A percentile compares a stretch with the other conserved stretches of the same genome.
Conservation (phyloP, 805 yeast species). For the Barnettozyma vustinii region DNA sequence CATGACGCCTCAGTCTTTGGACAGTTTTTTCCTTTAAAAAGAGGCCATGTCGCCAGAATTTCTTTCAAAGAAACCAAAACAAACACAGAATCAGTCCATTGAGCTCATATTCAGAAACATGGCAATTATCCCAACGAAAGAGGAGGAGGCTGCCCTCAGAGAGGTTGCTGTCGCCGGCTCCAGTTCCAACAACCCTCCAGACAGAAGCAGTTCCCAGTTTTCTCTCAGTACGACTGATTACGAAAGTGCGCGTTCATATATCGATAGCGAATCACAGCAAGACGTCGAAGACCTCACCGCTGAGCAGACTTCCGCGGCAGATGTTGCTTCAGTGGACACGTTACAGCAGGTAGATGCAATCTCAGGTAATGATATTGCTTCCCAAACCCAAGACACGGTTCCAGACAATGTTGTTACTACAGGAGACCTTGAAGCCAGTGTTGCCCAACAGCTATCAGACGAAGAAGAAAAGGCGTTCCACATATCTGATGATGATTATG, state of each 20-base stretch:
- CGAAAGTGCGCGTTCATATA: slow-evolving; percentile 21
- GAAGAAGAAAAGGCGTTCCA: background rate
- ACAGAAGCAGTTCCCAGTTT: slow-evolving; percentile 1
- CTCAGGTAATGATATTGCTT: background rate
- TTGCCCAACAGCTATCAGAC: background rate
- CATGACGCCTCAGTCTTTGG: background rate
- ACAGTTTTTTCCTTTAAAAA: background rate
- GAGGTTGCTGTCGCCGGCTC: slow-evolving; percentile 6
- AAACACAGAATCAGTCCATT: background rate
- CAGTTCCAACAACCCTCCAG: background rate
- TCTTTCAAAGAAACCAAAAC: background rate
- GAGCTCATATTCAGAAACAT: background rate
- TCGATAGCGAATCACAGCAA: background rate
- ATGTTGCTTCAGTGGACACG: background rate
- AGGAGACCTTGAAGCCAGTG: background rate
- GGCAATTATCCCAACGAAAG: slow-evolving; percentile 12
- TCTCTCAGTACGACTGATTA: slow-evolving; percentile 17
- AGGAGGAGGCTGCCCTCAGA: slow-evolving; percentile 18
- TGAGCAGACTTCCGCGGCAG: background rate
- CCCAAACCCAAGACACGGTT: background rate
- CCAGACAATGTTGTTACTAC: background rate
- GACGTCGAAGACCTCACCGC: background rate
- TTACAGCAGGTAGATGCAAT: background rate
- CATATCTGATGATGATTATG: slow-evolving; percentile 5
- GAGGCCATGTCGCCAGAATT: background rate